Evolutionary conservation across 1,139 yeast genomes (phyloP).

Genomic region (Arxiozyma bovina): DNA sequence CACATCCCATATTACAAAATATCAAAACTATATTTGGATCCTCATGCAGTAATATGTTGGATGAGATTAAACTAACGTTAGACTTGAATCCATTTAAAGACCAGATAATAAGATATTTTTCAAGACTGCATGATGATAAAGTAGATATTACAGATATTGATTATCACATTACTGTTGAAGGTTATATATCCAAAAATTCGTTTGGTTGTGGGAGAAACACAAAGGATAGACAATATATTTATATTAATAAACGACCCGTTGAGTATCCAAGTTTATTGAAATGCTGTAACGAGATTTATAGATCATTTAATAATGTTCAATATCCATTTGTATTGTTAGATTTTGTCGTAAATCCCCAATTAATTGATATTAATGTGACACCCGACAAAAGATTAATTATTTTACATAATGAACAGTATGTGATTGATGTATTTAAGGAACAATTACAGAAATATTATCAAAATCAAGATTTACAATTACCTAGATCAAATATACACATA

Average conservation of each 20-base stretch:
- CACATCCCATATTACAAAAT: slow-evolving; percentile 40
- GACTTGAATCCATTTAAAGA: slow-evolving; percentile 26
- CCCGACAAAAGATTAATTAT: slow-evolving; percentile 79
- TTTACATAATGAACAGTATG: slow-evolving; percentile 52
- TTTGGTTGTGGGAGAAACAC: slow-evolving; percentile 68
- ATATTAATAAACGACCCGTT: slow-evolving; percentile 70
- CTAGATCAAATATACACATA: slow-evolving; percentile 1
- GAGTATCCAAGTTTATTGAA: slow-evolving; percentile 46
- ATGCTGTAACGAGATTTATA: slow-evolving; percentile 64
- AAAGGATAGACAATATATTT: slow-evolving; percentile 67
- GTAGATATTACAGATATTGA: slow-evolving; percentile 14
- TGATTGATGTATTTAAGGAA: slow-evolving; percentile 46
- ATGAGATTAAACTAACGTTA: slow-evolving; percentile 37
- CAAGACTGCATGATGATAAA: slow-evolving; percentile 8
- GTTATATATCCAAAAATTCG: slow-evolving; percentile 64
- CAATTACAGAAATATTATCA: slow-evolving; percentile 38
- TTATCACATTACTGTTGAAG: slow-evolving; percentile 37
- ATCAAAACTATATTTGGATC: slow-evolving; percentile 65
- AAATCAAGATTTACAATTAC: slow-evolving; percentile 36
- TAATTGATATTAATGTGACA: slow-evolving; percentile 74
- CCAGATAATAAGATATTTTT: slow-evolving; percentile 8
- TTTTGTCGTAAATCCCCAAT: slow-evolving; percentile 42
- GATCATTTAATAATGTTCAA: slow-evolving; percentile 58
- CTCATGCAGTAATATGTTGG: slow-evolving; percentile 49
- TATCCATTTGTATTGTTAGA: slow-evolving; percentile 65